Base-by-base conservation (phyloP, 805 yeast species). In the Cyberlindnera saturnus region DNA sequence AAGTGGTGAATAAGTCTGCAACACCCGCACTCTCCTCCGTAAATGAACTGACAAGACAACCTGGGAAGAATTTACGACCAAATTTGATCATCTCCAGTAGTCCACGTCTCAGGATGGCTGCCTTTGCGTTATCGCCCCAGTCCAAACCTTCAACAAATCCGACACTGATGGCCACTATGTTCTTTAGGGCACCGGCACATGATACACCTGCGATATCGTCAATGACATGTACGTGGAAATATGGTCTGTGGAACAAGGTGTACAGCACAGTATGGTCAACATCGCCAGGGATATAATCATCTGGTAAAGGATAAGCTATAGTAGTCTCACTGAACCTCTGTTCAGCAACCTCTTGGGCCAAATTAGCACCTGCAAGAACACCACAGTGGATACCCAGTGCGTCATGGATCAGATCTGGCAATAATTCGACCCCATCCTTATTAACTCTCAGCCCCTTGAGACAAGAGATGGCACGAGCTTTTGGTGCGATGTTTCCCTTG, bases 61-160 rank as follows among this genome's bases (percentile, higher is more conserved):
- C 74, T 17, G 81, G 88, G 79, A 77, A 90, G 68, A 85, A 89
- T 57, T 72, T 74, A 52, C 76, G 69, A 35, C 95, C 91, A 66
- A 91, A 91, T 61, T 75, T 75, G 64, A 89, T 83, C 66, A 83
- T 86, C 70, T 90, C 98, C 57, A 82, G 74, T 51, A 90, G 69
- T 34, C 98, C 98, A 54, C 91, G 82, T 69, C 98, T 78, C 89
- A 90, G 89, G 57, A 90, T 81, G 37, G 97, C 97, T 38, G 96
- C 84, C 67, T 89, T 87, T 52, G 98, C 97, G 64, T 91, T 91
- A 67, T 88, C 96, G 62, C 98, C 98, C 98, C 98, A 91, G 45
- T 95, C 96, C 49, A 86, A 74, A 51, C 98, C 98, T 67, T 88
- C 96, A 48, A 90, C 96, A 61, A 90, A 86, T 38, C 98, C 98